These are phyloP conservation scores for Oryza glumipatula DNA, from an alignment of 176 grass and related monocot species.

Conservation along the genomic window DNA sequence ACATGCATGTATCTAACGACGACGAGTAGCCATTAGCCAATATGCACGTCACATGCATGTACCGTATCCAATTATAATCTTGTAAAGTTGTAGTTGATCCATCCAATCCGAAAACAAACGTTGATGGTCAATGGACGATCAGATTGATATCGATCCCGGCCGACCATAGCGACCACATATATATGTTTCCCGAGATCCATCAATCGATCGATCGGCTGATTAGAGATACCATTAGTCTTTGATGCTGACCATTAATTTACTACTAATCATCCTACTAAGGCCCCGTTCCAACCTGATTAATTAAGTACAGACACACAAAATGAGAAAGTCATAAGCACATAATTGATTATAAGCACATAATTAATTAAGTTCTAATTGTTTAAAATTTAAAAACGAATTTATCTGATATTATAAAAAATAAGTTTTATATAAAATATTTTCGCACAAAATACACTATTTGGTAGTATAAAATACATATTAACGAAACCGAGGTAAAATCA, in stretches of 20 bases:
- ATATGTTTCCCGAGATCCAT: too few species aligned
- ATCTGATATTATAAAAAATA: too few species aligned
- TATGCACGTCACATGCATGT: constrained; percentile 4
- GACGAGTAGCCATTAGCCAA: background rate
- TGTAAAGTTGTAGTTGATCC: background rate
- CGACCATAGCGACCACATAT: background rate
- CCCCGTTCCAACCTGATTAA: too few species aligned
- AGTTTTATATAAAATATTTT: too few species aligned
- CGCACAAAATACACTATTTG: too few species aligned
- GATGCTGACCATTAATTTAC: background rate
- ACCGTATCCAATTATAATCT: background rate
- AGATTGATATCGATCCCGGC: background rate
- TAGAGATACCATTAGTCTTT: background rate
- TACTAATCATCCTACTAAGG: background rate
- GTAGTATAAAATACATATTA: too few species aligned
- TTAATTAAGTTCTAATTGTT: too few species aligned
- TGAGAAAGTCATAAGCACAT: too few species aligned
- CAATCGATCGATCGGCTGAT: background rate
- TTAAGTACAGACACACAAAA: too few species aligned
- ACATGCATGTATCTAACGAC: background rate
- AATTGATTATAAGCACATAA: too few species aligned
- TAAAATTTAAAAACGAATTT: too few species aligned
- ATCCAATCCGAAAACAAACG: background rate
- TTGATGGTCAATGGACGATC: background rate
- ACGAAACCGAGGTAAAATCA: too few species aligned